phyloP scores from a whole-genome alignment of 176 grass and related monocot genomes.

The Eleusine indica region DNA sequence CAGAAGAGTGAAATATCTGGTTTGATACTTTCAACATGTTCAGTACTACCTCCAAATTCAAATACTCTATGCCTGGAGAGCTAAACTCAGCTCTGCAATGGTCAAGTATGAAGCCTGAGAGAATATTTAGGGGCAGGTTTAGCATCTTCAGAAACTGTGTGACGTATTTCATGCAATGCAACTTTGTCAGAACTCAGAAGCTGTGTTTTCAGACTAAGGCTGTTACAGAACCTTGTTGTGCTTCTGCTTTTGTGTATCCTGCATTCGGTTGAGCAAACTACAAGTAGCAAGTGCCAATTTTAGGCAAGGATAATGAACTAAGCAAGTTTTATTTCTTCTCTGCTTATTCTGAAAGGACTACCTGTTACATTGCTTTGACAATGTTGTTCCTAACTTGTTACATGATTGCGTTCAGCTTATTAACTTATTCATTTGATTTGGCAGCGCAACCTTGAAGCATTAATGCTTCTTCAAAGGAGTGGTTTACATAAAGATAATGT shows the following conservation, averaged over 20 bases:
- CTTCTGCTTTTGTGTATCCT: neutral
- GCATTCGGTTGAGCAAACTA: constrained; percentile 4
- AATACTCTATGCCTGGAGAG: neutral
- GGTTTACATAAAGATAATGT: constrained; percentile 81
- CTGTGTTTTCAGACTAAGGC: neutral
- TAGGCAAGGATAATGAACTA: neutral
- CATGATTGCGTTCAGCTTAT: constrained; percentile 16
- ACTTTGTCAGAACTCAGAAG: neutral
- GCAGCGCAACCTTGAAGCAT: constrained; percentile 92
- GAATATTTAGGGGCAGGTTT: neutral
- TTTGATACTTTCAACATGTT: neutral
- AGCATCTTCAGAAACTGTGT: neutral
- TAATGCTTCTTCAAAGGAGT: constrained; percentile 90
- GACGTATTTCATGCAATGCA: neutral
- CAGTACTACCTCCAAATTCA: neutral
- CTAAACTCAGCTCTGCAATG: neutral
- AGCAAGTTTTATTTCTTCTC: neutral
- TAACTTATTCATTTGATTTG: constrained; percentile 42
- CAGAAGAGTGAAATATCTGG: constrained; percentile 8
- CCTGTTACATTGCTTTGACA: neutral
- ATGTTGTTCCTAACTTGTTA: constrained; percentile 22
- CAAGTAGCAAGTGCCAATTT: neutral
- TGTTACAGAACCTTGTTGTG: constrained; percentile 7
- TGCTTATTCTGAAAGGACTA: neutral
- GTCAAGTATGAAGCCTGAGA: neutral